These are phyloP conservation scores for Leishmania amazonensis DNA, from an alignment of 208 protist genomes.

Conservation along the genomic window DNA sequence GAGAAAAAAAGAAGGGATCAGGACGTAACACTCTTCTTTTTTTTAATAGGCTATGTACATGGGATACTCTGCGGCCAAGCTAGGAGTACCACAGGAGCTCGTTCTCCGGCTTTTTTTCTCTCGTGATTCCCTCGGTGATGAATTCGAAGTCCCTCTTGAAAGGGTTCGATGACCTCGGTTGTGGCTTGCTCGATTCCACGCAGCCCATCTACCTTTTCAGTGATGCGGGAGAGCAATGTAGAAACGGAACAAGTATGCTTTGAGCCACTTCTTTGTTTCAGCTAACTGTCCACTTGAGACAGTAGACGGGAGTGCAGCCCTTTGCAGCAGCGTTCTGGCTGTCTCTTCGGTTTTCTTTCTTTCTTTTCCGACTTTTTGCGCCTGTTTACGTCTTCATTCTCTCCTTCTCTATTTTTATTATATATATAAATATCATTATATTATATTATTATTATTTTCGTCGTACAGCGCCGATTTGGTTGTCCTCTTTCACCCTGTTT, in stretches of 20 bases:
- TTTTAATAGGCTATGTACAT: not conserved
- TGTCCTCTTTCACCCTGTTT: not conserved
- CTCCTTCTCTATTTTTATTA: not conserved
- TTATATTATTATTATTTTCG: not conserved
- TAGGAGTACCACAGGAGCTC: not conserved
- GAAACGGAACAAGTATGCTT: not conserved
- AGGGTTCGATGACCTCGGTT: not conserved
- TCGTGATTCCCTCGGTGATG: not conserved
- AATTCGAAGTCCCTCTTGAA: not conserved
- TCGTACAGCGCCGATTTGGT: not conserved
- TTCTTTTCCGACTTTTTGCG: not conserved
- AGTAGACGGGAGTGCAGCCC: not conserved
- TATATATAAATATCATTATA: too few species aligned
- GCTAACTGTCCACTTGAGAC: not conserved
- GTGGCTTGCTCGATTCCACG: not conserved
- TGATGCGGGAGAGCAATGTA: not conserved
- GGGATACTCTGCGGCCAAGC: not conserved
- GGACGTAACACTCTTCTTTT: not conserved
- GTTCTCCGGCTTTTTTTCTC: not conserved
- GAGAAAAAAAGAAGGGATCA: not conserved
- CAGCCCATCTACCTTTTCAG: not conserved
- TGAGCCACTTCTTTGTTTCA: not conserved
- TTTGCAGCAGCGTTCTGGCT: not conserved
- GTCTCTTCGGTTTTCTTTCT: constrained; percentile 3
- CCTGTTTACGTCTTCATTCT: not conserved